Conservation (phyloP, 2,329 filamentous ascomycete genomes). For the Chrysosporium queenslandicum region DNA sequence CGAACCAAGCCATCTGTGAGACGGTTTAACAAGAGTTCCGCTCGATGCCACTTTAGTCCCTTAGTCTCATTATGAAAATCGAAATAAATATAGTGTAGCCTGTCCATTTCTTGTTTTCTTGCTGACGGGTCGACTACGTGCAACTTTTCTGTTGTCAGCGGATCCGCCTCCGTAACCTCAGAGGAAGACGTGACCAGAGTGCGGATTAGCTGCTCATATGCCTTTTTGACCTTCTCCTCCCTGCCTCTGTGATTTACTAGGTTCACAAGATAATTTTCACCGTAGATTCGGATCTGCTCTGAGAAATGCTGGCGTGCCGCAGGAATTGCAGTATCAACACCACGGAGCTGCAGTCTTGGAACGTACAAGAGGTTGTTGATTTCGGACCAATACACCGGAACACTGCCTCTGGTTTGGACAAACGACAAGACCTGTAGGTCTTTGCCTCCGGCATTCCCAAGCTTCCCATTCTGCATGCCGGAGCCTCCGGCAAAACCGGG, state of each 20-base stretch:
- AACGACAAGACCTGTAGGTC: slow-evolving; percentile 89
- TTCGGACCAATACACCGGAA: slow-evolving; percentile 93
- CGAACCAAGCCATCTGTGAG: slow-evolving; percentile 63
- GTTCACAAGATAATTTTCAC: slow-evolving; percentile 95
- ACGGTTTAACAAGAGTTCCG: slow-evolving; percentile 73
- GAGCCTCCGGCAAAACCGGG: slow-evolving; percentile 70
- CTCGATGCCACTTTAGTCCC: slow-evolving; percentile 84
- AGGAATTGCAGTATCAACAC: slow-evolving; percentile 66
- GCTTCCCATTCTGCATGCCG: slow-evolving; percentile 64
- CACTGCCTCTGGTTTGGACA: slow-evolving; percentile 90
- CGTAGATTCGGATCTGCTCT: slow-evolving; percentile 86
- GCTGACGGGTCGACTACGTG: slow-evolving; percentile 59
- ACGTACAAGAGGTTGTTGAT: slow-evolving; percentile 88
- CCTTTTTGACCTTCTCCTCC: slow-evolving; percentile 78
- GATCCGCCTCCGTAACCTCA: slow-evolving; percentile 56
- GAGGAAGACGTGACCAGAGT: slow-evolving; percentile 59
- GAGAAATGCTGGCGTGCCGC: slow-evolving; percentile 81
- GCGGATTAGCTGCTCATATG: slow-evolving; percentile 84
- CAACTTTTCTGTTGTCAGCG: slow-evolving; percentile 66
- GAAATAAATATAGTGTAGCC: slow-evolving; percentile 93
- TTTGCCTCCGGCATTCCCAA: slow-evolving; percentile 48
- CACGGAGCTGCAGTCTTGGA: slow-evolving; percentile 77
- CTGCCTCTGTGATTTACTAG: slow-evolving; percentile 93
- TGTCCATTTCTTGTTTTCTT: slow-evolving; percentile 59
- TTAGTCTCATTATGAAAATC: slow-evolving; percentile 98